Evolutionary conservation across 495 filamentous ascomycete species (phyloP).

Genomic region (Umbilicaria muhlenbergii): DNA sequence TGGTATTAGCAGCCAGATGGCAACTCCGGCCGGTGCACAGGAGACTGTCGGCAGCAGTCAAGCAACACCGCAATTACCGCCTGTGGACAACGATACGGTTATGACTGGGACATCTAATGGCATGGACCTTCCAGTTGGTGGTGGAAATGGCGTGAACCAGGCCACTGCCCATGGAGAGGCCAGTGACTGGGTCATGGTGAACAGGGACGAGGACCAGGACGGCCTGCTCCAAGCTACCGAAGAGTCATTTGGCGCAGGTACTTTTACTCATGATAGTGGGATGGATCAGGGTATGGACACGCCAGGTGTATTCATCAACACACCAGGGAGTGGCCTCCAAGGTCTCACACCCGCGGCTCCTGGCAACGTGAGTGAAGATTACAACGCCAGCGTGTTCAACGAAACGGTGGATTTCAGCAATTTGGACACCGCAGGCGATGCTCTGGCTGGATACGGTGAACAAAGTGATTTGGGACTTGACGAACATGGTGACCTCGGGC

Average conservation of each 20-base stretch:
- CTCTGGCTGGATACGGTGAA: conserved; percentile 42
- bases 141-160: background rate
- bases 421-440: conserved; percentile 46
- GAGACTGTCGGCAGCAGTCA: background rate
- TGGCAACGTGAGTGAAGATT: conserved; percentile 13
- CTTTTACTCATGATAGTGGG: conserved; percentile 6
- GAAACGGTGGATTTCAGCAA: conserved; percentile 31
- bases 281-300: conserved; percentile 5
- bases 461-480: conserved; percentile 33
- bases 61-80: background rate
- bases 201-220: conserved; percentile 15
- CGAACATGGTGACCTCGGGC: conserved; percentile 20
- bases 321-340: conserved; percentile 16
- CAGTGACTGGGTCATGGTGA: conserved; percentile 48
- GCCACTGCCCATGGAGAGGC: conserved; percentile 20
- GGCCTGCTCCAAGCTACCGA: conserved; percentile 10
- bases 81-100: too few species aligned
- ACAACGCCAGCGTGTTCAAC: conserved; percentile 32
- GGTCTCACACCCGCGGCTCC: conserved; percentile 16
- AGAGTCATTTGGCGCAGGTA: conserved; percentile 3
- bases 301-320: conserved; percentile 10
- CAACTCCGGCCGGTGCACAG: background rate
- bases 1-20: background rate
- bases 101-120: too few species aligned
- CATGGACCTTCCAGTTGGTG: too few species aligned